These are phyloP conservation scores for Prunus yedoensis DNA, from an alignment of 331 rosid species.

Conservation along the genomic window DNA sequence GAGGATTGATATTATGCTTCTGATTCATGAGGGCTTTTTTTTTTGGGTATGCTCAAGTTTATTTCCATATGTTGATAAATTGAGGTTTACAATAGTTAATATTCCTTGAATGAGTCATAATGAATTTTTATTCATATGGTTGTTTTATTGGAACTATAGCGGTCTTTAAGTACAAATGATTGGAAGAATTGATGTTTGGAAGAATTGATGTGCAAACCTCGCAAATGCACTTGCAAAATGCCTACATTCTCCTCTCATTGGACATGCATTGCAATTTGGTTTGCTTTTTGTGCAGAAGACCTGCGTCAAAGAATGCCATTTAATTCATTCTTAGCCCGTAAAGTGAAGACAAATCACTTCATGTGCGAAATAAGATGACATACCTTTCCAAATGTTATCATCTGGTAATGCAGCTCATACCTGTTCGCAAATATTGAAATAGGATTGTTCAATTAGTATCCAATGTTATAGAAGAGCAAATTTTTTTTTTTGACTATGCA, in stretches of 20 bases:
- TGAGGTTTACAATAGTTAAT: not conserved
- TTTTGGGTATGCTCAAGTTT: not conserved
- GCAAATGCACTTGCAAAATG: slow-evolving; percentile 99
- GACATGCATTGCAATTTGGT: slow-evolving; percentile 99
- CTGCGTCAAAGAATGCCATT: slow-evolving; percentile 43
- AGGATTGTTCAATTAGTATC: slow-evolving; percentile 6
- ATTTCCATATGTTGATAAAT: not conserved
- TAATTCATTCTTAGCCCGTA: slow-evolving; percentile 29
- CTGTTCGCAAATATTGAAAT: slow-evolving; percentile 49
- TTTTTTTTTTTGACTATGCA: not conserved
- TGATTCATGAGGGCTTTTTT: slow-evolving; percentile 13
- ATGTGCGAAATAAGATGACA: slow-evolving; percentile 20
- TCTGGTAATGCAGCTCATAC: slow-evolving; percentile 97
- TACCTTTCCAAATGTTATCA: slow-evolving; percentile 99
- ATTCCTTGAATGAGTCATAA: not conserved
- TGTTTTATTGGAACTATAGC: slow-evolving; percentile 1
- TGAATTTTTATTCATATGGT: not conserved
- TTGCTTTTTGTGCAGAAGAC: slow-evolving; percentile 96
- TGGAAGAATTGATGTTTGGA: too few relatives aligned
- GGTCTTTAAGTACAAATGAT: slow-evolving; percentile 15
- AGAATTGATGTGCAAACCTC: slow-evolving; percentile 51
- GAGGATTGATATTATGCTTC: slow-evolving; percentile 22
- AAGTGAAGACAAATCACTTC: slow-evolving; percentile 17
- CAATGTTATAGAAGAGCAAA: not conserved
- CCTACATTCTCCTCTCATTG: slow-evolving; percentile 98